Evolutionary conservation across 2,329 filamentous ascomycete genomes (phyloP), one percentile per base, ranked within the genome.

Genomic region (Nothopassalora personata): DNA sequence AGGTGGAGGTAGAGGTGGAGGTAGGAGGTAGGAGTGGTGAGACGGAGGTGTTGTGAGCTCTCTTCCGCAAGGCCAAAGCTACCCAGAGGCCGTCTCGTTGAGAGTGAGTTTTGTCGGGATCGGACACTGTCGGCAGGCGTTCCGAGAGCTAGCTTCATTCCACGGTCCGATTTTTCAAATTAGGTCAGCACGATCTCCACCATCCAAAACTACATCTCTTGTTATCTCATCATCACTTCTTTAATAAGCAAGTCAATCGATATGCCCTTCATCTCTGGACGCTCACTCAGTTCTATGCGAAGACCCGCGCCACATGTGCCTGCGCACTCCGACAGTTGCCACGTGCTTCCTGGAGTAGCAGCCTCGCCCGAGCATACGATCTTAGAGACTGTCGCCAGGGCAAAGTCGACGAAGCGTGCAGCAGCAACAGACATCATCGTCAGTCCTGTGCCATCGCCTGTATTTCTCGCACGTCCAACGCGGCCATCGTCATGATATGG

Each of bases 1-100:
- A 39, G 47, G 33, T 47, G 54, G 39, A 39, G 47, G 43, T 45
- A 51, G 54, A 19, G 33, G 50, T 36, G 60, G 33, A 31, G 57
- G 57, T 39, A 47, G 23, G 52, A 47, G 36, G 33, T 34, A 54
- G 54, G 11, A 47, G 46, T 52, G 39, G 56, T 30, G 52, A 27
- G 30, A 19, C 3, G 4, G 51, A 36, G 39, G 39, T 53, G 46
- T 39, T 34, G 61, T 18, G 43, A 46, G 43, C 43, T 46, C 43
- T 23, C 23, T 23, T 23, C 23, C 23, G 23, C 43, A 23, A 5
- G 1, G 15, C 43, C n/a, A 8, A 8, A 11, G 19, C 43, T 18
- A 23, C 8, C n/a, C 31, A 34, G 11, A 34, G 31, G 11, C 31
- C 31, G 23, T 23, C 15, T 46, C 19, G 46, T 49, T 49, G 46